A percentile compares a stretch with the other conserved stretches of the same genome.
Conservation (phyloP, 352 stramenopile species). For the Globisporangium splendens region DNA sequence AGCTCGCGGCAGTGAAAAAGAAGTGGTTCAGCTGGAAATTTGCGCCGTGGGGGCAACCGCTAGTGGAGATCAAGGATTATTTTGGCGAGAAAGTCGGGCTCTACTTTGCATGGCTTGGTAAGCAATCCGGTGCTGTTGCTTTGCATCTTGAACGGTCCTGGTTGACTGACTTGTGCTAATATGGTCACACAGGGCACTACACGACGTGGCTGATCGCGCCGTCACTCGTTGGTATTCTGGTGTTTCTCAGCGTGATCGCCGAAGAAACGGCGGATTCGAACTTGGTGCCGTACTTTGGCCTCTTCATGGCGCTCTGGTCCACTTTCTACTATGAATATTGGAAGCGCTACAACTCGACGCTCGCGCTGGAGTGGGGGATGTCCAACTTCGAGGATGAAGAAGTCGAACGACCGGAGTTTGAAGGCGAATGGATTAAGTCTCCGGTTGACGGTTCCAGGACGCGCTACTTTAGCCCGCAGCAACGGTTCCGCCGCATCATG, state of each 20-base stretch:
- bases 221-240: conserved; percentile 80
- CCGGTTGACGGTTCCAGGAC: conserved; percentile 72
- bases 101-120: conserved; percentile 96
- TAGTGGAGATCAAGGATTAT: conserved; percentile 72
- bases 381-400: conserved; percentile 69
- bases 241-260: conserved; percentile 84
- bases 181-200: conserved; percentile 65
- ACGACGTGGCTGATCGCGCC: conserved; percentile 93
- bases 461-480: conserved; percentile 71
- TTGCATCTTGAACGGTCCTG: neutral
- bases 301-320: conserved; percentile 83
- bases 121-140: neutral
- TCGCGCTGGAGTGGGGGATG: conserved; percentile 78
- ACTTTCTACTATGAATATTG: conserved; percentile 84
- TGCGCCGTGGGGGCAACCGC: conserved; percentile 54
- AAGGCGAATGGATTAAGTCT: conserved; percentile 65
- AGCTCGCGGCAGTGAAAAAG: conserved; percentile 38
- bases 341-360: conserved; percentile 72
- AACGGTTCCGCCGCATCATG: conserved; percentile 60
- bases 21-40: conserved; percentile 72
- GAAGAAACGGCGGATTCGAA: conserved; percentile 52
- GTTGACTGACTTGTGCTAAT: neutral
- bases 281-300: conserved; percentile 68
- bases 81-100: conserved; percentile 92
- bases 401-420: conserved; percentile 65